Conservation (phyloP, 2,329 filamentous ascomycete species). For the Claviceps sp. region DNA sequence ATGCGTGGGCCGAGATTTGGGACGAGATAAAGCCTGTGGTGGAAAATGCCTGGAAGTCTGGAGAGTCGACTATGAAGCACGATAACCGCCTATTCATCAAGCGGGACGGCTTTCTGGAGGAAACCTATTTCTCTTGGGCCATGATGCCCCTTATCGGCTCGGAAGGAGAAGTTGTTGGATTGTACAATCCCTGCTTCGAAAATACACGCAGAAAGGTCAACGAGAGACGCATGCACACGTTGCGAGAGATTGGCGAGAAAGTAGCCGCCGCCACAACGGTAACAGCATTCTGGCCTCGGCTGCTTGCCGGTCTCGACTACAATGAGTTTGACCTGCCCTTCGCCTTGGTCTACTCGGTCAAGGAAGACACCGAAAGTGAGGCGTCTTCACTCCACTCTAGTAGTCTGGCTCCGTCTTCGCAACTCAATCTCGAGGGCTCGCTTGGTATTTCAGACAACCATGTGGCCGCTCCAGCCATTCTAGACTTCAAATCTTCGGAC, state of each 20-base stretch:
- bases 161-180: conserved; percentile 59
- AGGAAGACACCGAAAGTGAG: conserved; percentile 58
- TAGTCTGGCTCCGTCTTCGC: conserved; percentile 45
- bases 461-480: conserved; percentile 39
- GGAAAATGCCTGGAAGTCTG: conserved; percentile 50
- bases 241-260: conserved; percentile 64
- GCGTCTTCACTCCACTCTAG: conserved; percentile 58
- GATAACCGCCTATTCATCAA: conserved; percentile 65
- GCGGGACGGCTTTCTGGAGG: conserved; percentile 58
- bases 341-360: conserved; percentile 62
- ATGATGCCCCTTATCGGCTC: conserved; percentile 64
- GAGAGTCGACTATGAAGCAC: conserved; percentile 73
- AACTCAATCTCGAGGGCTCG: conserved; percentile 57
- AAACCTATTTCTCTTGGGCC: conserved; percentile 73
- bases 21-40: conserved; percentile 56
- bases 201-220: conserved; percentile 68
- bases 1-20: conserved; percentile 66
- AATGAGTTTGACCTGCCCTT: conserved; percentile 69
- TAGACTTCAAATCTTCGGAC: conserved; percentile 57
- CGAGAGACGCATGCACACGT: conserved; percentile 65
- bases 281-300: conserved; percentile 59
- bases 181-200: conserved; percentile 73
- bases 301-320: conserved; percentile 54
- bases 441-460: conserved; percentile 56
- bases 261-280: conserved; percentile 61